Evolutionary conservation across 2,329 filamentous ascomycete species (phyloP), one percentile per base, ranked within the genome.

Genomic region (Sarocladiaceae sp.): DNA sequence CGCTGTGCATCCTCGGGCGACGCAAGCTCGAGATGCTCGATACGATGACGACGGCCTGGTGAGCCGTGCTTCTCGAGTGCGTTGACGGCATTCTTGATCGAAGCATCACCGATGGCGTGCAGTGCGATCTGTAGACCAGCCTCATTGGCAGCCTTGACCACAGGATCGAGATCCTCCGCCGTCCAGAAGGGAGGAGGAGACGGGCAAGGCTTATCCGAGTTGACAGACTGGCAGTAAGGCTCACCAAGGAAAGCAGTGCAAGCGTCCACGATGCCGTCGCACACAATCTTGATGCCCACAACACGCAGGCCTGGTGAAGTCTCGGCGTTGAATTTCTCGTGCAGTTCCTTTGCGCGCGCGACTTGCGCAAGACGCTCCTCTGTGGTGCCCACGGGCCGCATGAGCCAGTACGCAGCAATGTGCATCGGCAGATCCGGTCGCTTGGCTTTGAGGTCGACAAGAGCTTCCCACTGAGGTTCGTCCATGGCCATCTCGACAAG

Each of bases 1-100:
- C 78, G 65, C 15, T 61, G 64, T 1, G 74, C 79, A 51, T 82
- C 79, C 46, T 67, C 65, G 1, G 70, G 67, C 0, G 67, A 67
- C 1, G 77, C 67, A 23, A 82, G 66, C 57, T 83, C 80, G 6
- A 83, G 61, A 53, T 83, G 80, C 59, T 83, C 79, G 53, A 83
- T 78, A 19, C 79, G 70, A 45, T 81, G 79, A 4, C 80, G 66
- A 10, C 69, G 65, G 2, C 63, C 65, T 1, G 70, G 66, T 48
- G 55, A 62, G 1, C 58, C 62, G 35, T 59, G 57, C 51, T 55
- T 60, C 20, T 59, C 73, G 13, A 83, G 64, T 1, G 67, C 65
- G 50, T 82, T 73, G 40, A 82, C 67, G 4, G 76, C 78, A 50
- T 72, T 70, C 19, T 61, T 65, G 15, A 81, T 68, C 3, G 80